These are phyloP conservation scores for Pelargonium cotyledonis DNA, from an alignment of 441 rosid species.

Conservation along the genomic window DNA sequence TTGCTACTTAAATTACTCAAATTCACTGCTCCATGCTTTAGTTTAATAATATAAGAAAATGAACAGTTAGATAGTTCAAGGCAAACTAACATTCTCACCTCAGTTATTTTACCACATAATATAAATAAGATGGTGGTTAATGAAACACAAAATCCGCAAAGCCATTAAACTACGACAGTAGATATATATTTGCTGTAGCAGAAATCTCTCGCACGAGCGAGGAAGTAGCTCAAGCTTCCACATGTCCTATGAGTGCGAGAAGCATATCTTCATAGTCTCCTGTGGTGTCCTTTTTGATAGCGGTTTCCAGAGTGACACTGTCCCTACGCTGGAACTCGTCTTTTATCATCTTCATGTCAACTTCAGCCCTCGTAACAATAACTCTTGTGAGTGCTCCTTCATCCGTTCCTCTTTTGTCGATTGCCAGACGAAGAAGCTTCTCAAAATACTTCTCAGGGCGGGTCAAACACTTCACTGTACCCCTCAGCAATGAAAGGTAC, in stretches of 20 bases:
- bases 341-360: constrained; percentile 61
- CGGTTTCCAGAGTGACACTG: constrained; percentile 54
- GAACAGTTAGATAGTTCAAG: background rate
- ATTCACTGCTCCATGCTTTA: too few species aligned
- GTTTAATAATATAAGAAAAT: too few species aligned
- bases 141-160: background rate
- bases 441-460: constrained; percentile 64
- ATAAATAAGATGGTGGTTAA: background rate
- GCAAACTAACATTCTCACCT: background rate
- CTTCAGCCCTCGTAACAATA: constrained; percentile 76
- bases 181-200: background rate
- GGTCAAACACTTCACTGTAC: constrained; percentile 63
- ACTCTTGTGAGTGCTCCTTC: constrained; percentile 79
- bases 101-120: background rate
- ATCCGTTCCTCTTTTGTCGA: constrained; percentile 64
- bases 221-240: constrained; percentile 34
- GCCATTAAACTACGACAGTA: background rate
- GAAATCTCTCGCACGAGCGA: background rate
- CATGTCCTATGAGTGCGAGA: constrained; percentile 57
- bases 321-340: constrained; percentile 66
- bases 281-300: constrained; percentile 61
- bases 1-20: too few species aligned
- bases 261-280: constrained; percentile 81
- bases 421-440: constrained; percentile 59
- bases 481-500: constrained; percentile 54